Base-by-base conservation (phyloP, 192 early-diverging fungal genomes). In the Glomus cerebriforme region DNA sequence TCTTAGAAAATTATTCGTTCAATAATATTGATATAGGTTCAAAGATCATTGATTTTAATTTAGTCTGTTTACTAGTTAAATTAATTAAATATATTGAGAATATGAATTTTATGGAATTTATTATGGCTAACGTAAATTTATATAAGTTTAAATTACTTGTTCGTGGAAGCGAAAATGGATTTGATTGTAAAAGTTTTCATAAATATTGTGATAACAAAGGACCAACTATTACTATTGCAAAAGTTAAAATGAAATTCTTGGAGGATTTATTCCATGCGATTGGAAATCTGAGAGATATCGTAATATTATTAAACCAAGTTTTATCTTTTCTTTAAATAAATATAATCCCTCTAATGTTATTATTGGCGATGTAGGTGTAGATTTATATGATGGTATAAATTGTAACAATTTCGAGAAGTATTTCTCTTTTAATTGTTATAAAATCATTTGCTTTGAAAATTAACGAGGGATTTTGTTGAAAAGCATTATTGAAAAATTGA, bases 161-260 rank as follows among this genome's bases (percentile, higher is more conserved):
- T 24, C 59, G 59, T 9, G 59, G 59, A 7, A 24, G 22, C 7
- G n/a, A 24, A 26, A 60, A 60, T 60, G 59, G 59, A 60, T 60
- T 60, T 60, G 24, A 22, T 60, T 10, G 22, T 4, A 34, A 39
- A 69, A 34, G 3, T 34, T 69, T 69, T 10, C 37, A 39, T 15
- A 4, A 69, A 39, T 17, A 7, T 32, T 69, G 67, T 69, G 67
- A 32, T n/a, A 34, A 69, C n/a, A 69, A 69, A 69, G 67, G 67
- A 69, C 27, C 67, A 9, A 69, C 67, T 10, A 39, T 69, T 19
- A n/a, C 29, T 69, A 8, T 69, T n/a, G 24, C 2, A 69, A 69
- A 32, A 31, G 67, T 69, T 29, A 69, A 69, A 39, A 69, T n/a
- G 32, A 69, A 69, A 34, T 69, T 37, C 27, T 69, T 37, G 67